Base-by-base conservation (phyloP, 441 rosid genomes). In the Erodium texanum region DNA sequence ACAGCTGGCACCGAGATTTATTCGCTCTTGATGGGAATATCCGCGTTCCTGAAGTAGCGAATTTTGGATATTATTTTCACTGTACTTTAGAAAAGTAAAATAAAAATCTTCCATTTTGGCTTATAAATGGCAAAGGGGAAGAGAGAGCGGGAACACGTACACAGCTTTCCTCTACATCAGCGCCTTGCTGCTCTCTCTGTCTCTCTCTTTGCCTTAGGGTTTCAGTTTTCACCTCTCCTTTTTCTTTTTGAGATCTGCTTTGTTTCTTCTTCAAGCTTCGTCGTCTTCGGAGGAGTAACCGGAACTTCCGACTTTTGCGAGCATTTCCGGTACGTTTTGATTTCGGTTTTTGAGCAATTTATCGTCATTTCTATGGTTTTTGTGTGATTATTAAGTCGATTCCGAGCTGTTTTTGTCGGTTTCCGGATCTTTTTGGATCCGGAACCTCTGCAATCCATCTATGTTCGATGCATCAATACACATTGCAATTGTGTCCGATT, bases 101-200 rank as follows among this genome's bases (percentile, higher is more conserved):
- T 36, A 36, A 36, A 4, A 36, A 36, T 36, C 9, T 12, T 15
- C 11, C 11, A 16, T 15, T 48, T n/a, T 5, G 67, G 29, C 29
- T 79, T 72, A 77, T 77, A 76, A 82, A 84, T 73, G 68, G 81
- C 74, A 71, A 79, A 72, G 43, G 61, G 74, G 66, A 59, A 74
- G 27, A 69, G 73, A 74, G 77, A 84, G 89, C 90, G 90, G 90
- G 90, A 88, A 83, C 80, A 29, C 75, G 64, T 66, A 48, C 19
- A 15, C 79, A 41, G 52, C 73, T 45, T 66, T 43, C 72, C 76
- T 70, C 74, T 56, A 64, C 76, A 59, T 61, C 34, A 63, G 68
- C 64, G 70, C 65, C 67, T 10, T 24, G 4, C 34, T 66, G 65
- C 78, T n/a, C 78, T 70, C 56, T 48, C 68, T 20, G 59, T 16